These are phyloP conservation scores for Thalassiosira hispida DNA, from an alignment of 352 stramenopile species.

Conservation along the genomic window DNA sequence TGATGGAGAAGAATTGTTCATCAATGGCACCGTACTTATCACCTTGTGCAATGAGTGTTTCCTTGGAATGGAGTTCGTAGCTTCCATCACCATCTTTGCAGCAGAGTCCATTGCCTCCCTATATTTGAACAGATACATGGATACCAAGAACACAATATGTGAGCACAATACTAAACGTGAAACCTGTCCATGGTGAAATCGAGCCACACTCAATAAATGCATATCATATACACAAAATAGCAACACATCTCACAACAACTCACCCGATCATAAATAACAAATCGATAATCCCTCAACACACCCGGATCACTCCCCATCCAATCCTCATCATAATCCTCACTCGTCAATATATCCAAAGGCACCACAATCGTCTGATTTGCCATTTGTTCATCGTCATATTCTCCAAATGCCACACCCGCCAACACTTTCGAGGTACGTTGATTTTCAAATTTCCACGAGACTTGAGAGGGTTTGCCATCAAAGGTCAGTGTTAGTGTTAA, in stretches of 20 bases:
- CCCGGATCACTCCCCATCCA: background rate
- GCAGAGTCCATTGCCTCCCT: constrained; percentile 44
- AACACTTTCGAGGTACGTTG: background rate
- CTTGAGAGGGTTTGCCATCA: constrained; percentile 11
- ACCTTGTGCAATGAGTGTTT: constrained; percentile 4
- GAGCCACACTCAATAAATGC: background rate
- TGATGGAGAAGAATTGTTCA: constrained; percentile 28
- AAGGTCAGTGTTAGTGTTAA: constrained; percentile 35
- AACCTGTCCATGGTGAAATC: no score
- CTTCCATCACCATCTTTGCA: constrained; percentile 23
- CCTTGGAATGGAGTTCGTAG: constrained; percentile 28
- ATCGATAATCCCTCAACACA: constrained; percentile 29
- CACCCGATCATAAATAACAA: constrained; percentile 50
- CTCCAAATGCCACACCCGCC: constrained; percentile 2
- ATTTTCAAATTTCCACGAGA: constrained; percentile 42
- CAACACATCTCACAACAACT: background rate
- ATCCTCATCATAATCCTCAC: constrained; percentile 30
- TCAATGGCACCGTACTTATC: constrained; percentile 21
- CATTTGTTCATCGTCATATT: background rate
- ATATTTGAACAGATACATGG: background rate
- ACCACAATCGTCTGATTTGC: background rate
- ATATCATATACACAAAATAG: background rate
- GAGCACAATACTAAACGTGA: no score
- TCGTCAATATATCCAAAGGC: constrained; percentile 26
- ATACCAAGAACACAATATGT: background rate